Evolutionary conservation across 1,284 basidiomycete species (phyloP).

Genomic region (Ceratobasidium theobromae): DNA sequence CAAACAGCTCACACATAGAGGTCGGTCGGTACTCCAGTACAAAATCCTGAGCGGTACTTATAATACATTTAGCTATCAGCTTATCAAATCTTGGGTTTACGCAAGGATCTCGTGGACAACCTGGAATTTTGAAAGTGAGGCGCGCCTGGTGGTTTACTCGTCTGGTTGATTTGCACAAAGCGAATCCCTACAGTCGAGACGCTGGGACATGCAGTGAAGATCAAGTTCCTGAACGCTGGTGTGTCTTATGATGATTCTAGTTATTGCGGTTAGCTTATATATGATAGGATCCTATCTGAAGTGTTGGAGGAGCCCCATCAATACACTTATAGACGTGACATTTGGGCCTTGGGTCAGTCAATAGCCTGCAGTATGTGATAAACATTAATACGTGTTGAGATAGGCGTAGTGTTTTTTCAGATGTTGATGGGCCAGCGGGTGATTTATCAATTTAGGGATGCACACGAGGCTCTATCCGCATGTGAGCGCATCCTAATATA

Average conservation of each 20-base stretch:
- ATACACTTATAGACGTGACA: conserved; percentile 70
- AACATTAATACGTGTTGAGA: background rate
- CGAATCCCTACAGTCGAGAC: conserved; percentile 62
- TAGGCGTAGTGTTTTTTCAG: conserved; percentile 68
- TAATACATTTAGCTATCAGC: conserved; percentile 13
- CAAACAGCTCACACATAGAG: conserved; percentile 32
- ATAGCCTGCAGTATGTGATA: background rate
- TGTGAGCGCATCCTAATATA: conserved; percentile 34
- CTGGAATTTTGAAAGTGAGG: conserved; percentile 26
- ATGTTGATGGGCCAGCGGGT: conserved; percentile 74
- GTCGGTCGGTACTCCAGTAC: background rate
- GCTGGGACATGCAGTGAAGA: conserved; percentile 48
- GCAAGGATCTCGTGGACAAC: conserved; percentile 20
- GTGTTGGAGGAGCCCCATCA: conserved; percentile 66
- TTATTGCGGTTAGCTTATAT: conserved; percentile 21
- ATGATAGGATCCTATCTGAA: conserved; percentile 63
- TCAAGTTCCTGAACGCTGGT: conserved; percentile 61
- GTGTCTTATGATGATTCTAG: background rate
- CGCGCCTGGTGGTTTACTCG: conserved; percentile 48
- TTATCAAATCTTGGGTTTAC: conserved; percentile 27
- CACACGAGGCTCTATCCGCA: conserved; percentile 30
- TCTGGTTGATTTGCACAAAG: conserved; percentile 69
- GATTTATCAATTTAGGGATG: conserved; percentile 47
- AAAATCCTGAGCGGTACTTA: background rate
- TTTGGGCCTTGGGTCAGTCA: conserved; percentile 55